phyloP scores from a whole-genome alignment of 306 rosid species.

The Dalbergia oliveri region DNA sequence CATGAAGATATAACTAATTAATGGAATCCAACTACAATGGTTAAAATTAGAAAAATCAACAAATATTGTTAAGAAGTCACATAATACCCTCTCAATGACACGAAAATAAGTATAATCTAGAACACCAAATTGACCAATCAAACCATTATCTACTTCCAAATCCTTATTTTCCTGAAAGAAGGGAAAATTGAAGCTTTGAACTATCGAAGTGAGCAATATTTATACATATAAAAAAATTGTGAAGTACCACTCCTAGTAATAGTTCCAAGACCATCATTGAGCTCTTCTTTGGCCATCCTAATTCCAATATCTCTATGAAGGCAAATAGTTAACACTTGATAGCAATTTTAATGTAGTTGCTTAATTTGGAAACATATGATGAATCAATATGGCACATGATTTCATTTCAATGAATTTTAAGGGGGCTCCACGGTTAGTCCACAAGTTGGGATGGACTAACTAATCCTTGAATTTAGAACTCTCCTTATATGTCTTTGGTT shows the following conservation, averaged over 20 bases:
- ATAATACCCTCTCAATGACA: constrained; percentile 87
- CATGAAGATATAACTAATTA: constrained; percentile 48
- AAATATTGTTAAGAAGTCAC: not conserved
- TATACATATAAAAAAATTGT: constrained; percentile 23
- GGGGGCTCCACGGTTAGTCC: too few species aligned
- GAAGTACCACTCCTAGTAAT: constrained; percentile 99
- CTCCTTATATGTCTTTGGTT: too few species aligned
- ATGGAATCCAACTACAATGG: not conserved
- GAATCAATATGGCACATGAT: too few species aligned
- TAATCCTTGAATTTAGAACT: too few species aligned
- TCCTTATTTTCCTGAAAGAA: constrained; percentile 83
- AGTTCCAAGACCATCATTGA: constrained; percentile 96
- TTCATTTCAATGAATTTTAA: too few species aligned
- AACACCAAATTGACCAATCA: constrained; percentile 98
- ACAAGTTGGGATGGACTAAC: too few species aligned
- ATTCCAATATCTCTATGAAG: constrained; percentile 85
- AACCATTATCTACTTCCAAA: constrained; percentile 83
- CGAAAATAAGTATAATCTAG: constrained; percentile 91
- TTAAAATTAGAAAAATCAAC: not conserved
- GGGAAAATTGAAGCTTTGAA: constrained; percentile 20
- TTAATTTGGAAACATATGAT: too few species aligned
- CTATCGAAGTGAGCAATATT: not conserved
- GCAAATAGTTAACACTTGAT: not conserved
- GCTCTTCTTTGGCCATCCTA: constrained; percentile 93
- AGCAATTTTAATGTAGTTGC: too few species aligned